Evolutionary conservation across 1,139 yeast genomes (phyloP).

Genomic region (Nakaseomyces delphensis): DNA sequence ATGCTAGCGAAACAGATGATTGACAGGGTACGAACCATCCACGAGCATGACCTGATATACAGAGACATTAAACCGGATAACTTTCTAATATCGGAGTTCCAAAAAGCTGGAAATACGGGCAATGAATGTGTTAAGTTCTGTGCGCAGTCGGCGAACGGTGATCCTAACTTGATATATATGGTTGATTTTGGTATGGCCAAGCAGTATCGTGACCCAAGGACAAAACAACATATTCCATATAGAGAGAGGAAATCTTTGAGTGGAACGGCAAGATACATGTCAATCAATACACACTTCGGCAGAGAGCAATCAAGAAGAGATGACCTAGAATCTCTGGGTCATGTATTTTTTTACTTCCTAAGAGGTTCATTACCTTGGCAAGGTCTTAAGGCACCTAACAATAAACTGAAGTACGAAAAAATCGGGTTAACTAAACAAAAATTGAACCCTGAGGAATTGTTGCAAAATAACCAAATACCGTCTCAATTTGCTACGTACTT

Average conservation of each 20-base stretch:
- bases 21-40: slow-evolving; percentile 75
- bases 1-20: slow-evolving; percentile 92
- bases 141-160: slow-evolving; percentile 24
- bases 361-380: slow-evolving; percentile 98
- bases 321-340: slow-evolving; percentile 91
- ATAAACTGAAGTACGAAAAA: slow-evolving; percentile 91
- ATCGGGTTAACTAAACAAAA: slow-evolving; percentile 92
- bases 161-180: slow-evolving; percentile 44
- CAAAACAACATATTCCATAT: slow-evolving; percentile 92
- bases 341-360: slow-evolving; percentile 86
- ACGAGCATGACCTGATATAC: slow-evolving; percentile 81
- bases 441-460: slow-evolving; percentile 67
- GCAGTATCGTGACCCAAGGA: slow-evolving; percentile 90
- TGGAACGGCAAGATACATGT: slow-evolving; percentile 97
- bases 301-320: slow-evolving; percentile 94
- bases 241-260: slow-evolving; percentile 88
- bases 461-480: slow-evolving; percentile 54
- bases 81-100: slow-evolving; percentile 51
- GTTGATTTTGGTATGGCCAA: slow-evolving; percentile 97
- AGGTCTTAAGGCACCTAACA: slow-evolving; percentile 95
- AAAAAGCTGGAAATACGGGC: slow-evolving; percentile 17
- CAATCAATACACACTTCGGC: slow-evolving; percentile 93
- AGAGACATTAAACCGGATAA: slow-evolving; percentile 96
- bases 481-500: slow-evolving; percentile 80
- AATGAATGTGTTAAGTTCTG: slow-evolving; percentile 16